phyloP scores from a whole-genome alignment of 2,329 filamentous ascomycete species.

The Raffaelea deltoideospora region DNA sequence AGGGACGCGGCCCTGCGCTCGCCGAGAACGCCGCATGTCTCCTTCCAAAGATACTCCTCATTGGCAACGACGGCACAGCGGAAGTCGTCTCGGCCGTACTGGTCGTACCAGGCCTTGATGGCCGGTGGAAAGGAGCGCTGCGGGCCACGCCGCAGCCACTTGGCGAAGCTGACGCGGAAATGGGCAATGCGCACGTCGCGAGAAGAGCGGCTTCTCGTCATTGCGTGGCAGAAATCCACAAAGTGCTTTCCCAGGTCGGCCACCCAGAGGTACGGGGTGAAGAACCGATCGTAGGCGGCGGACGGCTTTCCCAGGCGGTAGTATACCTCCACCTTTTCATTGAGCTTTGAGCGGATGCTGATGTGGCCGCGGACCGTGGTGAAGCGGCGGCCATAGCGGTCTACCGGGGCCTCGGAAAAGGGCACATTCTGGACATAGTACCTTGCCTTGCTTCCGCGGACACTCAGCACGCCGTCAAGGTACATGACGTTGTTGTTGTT shows the following conservation, averaged over 20 bases:
- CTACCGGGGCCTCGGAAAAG: slow-evolving; percentile 47
- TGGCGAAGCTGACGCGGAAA: slow-evolving; percentile 42
- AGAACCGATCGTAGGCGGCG: slow-evolving; percentile 45
- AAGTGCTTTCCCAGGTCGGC: slow-evolving; percentile 57
- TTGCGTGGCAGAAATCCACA: slow-evolving; percentile 44
- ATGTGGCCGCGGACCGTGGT: slow-evolving; percentile 36
- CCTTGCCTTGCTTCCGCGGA: slow-evolving; percentile 17
- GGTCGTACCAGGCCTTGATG: slow-evolving; percentile 39
- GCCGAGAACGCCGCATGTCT: slow-evolving; percentile 35
- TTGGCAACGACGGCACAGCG: slow-evolving; percentile 44
- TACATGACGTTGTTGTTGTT: slow-evolving; percentile 23
- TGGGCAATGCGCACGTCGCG: slow-evolving; percentile 30
- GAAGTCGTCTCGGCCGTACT: slow-evolving; percentile 42
- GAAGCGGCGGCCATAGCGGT: slow-evolving; percentile 41
- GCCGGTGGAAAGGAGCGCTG: slow-evolving; percentile 14
- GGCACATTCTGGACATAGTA: slow-evolving; percentile 39
- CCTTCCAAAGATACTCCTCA: slow-evolving; percentile 48
- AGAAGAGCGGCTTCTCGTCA: slow-evolving; percentile 13
- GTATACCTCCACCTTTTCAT: slow-evolving; percentile 33
- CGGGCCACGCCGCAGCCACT: slow-evolving; percentile 39
- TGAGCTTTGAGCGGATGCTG: slow-evolving; percentile 45
- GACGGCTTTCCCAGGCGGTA: slow-evolving; percentile 46
- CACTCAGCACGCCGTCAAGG: slow-evolving; percentile 45
- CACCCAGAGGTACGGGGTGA: slow-evolving; percentile 53
- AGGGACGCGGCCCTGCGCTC: slow-evolving; percentile 16